Evolutionary conservation across 2,329 filamentous ascomycete genomes (phyloP).

Genomic region (Thielaviopsis ethacetica): DNA sequence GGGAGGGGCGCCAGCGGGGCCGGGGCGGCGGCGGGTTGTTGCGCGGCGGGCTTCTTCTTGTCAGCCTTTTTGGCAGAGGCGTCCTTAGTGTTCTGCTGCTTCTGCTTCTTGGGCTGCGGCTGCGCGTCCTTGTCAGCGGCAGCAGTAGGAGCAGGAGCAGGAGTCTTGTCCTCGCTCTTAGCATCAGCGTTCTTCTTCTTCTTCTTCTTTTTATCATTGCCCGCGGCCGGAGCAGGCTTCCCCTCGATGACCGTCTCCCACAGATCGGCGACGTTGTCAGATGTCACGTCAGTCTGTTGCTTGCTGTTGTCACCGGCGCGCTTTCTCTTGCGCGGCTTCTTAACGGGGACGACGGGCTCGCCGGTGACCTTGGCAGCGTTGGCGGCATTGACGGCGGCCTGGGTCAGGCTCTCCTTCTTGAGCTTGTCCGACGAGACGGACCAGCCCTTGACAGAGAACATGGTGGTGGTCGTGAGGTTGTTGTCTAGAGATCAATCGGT

Average conservation of each 20-base stretch:
- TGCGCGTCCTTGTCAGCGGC: slow-evolving; percentile 20
- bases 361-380: slow-evolving; percentile 17
- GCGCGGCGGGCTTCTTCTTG: slow-evolving; percentile 16
- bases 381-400: slow-evolving; percentile 13
- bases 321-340: slow-evolving; percentile 45
- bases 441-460: slow-evolving; percentile 95
- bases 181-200: slow-evolving; percentile 15
- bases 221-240: slow-evolving; percentile 22
- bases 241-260: slow-evolving; percentile 70
- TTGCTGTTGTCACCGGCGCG: slow-evolving; percentile 19
- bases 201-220: slow-evolving; percentile 18
- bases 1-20: slow-evolving; percentile 21
- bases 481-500: not conserved
- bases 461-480: slow-evolving; percentile 20
- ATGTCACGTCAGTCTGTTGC: slow-evolving; percentile 34
- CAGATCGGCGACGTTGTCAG: slow-evolving; percentile 57
- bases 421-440: slow-evolving; percentile 57
- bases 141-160: not conserved
- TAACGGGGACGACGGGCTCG: slow-evolving; percentile 15
- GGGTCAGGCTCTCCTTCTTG: slow-evolving; percentile 43
- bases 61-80: slow-evolving; percentile 16
- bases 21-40: slow-evolving; percentile 13
- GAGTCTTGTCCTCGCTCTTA: slow-evolving; percentile 15
- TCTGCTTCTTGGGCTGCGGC: slow-evolving; percentile 13
- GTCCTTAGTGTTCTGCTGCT: slow-evolving; percentile 22